These are phyloP conservation scores for Ophiostoma perfectum DNA, from an alignment of 2,329 filamentous ascomycete genomes.

Conservation along the genomic window DNA sequence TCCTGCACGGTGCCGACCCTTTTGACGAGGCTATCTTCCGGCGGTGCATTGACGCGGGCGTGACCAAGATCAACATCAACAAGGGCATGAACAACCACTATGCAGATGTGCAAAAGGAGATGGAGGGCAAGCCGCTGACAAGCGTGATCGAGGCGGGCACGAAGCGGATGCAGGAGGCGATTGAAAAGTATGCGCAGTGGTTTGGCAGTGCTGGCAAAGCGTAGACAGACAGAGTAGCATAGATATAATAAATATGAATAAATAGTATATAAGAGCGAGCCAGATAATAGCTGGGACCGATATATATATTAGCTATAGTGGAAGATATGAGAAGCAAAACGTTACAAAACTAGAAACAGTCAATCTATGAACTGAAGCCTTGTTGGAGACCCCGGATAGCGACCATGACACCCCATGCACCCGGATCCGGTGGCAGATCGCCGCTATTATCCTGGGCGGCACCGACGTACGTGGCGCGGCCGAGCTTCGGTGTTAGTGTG, in stretches of 20 bases:
- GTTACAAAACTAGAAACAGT: not conserved
- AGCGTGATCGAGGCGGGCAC: conserved; percentile 45
- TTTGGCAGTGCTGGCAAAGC: conserved; percentile 45
- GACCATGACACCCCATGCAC: conserved; percentile 63
- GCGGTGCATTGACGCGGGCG: conserved; percentile 42
- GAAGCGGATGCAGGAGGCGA: conserved; percentile 43
- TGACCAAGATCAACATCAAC: conserved; percentile 49
- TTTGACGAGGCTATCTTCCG: conserved; percentile 43
- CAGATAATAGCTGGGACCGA: too few species aligned
- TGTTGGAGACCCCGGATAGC: conserved; percentile 40
- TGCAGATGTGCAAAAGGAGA: conserved; percentile 41
- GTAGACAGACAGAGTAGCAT: not conserved
- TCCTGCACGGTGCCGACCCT: conserved; percentile 46
- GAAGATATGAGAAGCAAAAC: not conserved
- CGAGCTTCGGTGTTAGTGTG: conserved; percentile 59
- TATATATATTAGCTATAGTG: too few species aligned
- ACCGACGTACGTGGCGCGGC: conserved; percentile 63
- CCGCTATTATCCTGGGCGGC: conserved; percentile 40
- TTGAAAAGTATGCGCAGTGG: conserved; percentile 44
- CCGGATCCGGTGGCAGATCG: conserved; percentile 60
- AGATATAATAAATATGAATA: too few species aligned
- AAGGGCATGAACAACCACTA: conserved; percentile 48
- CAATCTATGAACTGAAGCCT: conserved; percentile 19
- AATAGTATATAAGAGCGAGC: too few species aligned
- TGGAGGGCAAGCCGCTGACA: conserved; percentile 43